These are phyloP conservation scores for Diplodia seriata DNA, from an alignment of 2,329 filamentous ascomycete species.

Conservation along the genomic window DNA sequence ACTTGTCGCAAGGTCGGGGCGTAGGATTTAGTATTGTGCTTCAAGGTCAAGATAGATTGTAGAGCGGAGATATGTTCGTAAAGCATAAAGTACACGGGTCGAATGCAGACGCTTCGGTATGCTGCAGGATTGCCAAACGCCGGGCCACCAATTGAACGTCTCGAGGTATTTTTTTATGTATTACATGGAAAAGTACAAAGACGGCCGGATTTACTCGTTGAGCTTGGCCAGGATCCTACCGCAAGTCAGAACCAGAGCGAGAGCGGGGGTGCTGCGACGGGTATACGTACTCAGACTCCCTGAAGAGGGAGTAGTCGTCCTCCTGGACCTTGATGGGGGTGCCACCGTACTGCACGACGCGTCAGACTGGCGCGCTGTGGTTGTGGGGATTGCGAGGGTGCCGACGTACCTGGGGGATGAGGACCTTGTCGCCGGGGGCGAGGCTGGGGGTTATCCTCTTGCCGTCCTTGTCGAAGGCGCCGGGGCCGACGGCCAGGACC, in stretches of 20 bases:
- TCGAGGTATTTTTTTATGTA: conserved; percentile 30
- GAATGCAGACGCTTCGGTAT: conserved; percentile 28
- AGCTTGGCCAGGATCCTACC: conserved; percentile 95
- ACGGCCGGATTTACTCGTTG: conserved; percentile 74
- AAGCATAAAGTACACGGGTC: conserved; percentile 27
- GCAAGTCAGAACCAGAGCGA: conserved; percentile 24
- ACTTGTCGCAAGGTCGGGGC: too few relatives aligned
- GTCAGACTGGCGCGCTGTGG: not conserved
- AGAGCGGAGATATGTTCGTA: conserved; percentile 32
- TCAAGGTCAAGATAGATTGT: not conserved
- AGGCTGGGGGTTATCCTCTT: conserved; percentile 88
- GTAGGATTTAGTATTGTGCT: not conserved
- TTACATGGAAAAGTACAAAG: conserved; percentile 32
- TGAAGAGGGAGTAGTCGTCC: conserved; percentile 94
- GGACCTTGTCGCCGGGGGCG: conserved; percentile 81
- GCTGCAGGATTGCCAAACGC: conserved; percentile 32
- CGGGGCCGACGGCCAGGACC: conserved; percentile 93
- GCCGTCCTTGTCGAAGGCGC: conserved; percentile 84
- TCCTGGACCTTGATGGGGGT: conserved; percentile 97
- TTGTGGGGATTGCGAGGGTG: conserved; percentile 29
- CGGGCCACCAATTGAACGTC: conserved; percentile 31
- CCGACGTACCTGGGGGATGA: conserved; percentile 85
- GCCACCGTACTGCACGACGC: conserved; percentile 75
- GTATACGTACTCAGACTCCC: conserved; percentile 90
- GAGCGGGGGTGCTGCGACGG: not conserved